Conservation (phyloP, 1,284 basidiomycete genomes). For the Boletus putidus region DNA sequence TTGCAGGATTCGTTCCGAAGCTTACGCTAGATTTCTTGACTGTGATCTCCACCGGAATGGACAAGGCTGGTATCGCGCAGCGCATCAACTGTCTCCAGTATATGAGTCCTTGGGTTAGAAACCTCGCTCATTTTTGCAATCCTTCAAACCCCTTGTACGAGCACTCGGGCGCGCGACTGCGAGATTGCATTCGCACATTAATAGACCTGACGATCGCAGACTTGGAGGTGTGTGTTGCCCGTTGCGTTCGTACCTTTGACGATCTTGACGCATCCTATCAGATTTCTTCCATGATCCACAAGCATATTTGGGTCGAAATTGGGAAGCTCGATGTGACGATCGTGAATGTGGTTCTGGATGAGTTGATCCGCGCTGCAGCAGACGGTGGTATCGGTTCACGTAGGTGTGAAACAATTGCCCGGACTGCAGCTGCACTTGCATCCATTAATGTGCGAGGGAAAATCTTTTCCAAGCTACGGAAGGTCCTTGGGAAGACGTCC, state of each 20-base stretch:
- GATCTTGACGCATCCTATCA: conserved; percentile 36
- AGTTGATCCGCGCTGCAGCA: conserved; percentile 75
- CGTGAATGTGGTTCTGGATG: conserved; percentile 72
- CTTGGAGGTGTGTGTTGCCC: conserved; percentile 52
- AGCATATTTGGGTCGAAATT: conserved; percentile 75
- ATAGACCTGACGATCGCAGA: conserved; percentile 74
- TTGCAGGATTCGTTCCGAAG: conserved; percentile 73
- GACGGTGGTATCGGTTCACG: conserved; percentile 77
- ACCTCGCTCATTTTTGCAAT: conserved; percentile 70
- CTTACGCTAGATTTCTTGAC: conserved; percentile 85
- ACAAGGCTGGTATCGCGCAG: conserved; percentile 52
- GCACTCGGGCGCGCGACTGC: conserved; percentile 66
- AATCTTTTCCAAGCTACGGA: conserved; percentile 75
- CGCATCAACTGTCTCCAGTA: conserved; percentile 76
- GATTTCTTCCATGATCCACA: conserved; percentile 69
- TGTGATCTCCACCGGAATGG: conserved; percentile 72
- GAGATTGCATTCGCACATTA: conserved; percentile 76
- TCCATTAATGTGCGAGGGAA: conserved; percentile 78
- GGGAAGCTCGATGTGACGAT: conserved; percentile 65
- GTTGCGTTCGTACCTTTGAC: not conserved
- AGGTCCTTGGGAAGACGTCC: conserved; percentile 73
- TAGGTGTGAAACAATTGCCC: conserved; percentile 73
- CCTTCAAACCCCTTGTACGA: conserved; percentile 67
- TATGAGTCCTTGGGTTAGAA: conserved; percentile 84
- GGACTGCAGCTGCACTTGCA: conserved; percentile 72